Base-by-base conservation (phyloP, 306 rosid genomes). In the Vigna hirtella region DNA sequence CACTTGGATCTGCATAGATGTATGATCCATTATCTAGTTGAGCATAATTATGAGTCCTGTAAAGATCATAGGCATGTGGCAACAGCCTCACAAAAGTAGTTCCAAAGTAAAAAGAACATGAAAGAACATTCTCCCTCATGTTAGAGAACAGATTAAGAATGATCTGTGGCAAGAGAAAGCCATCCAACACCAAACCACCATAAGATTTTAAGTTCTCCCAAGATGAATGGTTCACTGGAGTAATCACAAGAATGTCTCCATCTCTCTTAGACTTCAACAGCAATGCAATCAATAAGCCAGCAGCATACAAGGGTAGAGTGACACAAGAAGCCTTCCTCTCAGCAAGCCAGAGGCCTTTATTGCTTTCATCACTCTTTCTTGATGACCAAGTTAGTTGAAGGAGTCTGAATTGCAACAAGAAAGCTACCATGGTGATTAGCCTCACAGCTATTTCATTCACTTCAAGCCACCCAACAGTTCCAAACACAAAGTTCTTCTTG, bases 121-220 rank as follows among this genome's bases (percentile, higher is more conserved):
- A 81, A 34, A 92, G 87, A 66, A 79, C 82, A 9, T 70, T 77
- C 28, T 80, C 84, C 43, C 45, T 76, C 67, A 78, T 69, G 22
- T 79, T 89, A 67, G 65, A 67, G 34, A 81, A 79, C 78, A 87
- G 2, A 84, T 89, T 90, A 24, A 87, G 77, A 24, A 87, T 59
- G 12, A 89, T 85, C 65, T 90, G 93, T 52, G 97, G 96, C 69
- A 92, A 72, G 63, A 90, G 87, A 82, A 90, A 90, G 3, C 89
- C 82, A 57, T 87, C 92, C 74, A 82, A 66, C 5, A 90, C 81
- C 77, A 87, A 80, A 36, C 85, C 88, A 42, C 79, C 81, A n/a
- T 77, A 87, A 45, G 87, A 81, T 66, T 83, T 86, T 6, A 78
- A 70, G 77, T 65, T 75, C 68, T 79, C 83, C 87, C 87, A 79